These are phyloP conservation scores for Noccaea bulbosa DNA, from an alignment of 345 rosid species.

Conservation along the genomic window DNA sequence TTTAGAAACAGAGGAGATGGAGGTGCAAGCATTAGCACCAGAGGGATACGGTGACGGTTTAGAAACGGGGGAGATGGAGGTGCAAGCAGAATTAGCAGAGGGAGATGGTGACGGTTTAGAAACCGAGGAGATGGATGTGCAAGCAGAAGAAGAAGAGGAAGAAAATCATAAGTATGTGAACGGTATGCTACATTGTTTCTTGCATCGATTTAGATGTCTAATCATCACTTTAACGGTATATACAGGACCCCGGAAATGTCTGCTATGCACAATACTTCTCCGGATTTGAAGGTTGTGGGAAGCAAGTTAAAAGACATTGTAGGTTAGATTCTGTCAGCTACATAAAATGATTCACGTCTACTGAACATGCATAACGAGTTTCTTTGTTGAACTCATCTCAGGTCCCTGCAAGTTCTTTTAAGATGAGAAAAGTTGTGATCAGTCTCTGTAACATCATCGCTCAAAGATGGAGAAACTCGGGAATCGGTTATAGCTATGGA, in stretches of 20 bases:
- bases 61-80: too few relatives aligned
- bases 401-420: constrained; percentile 49
- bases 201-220: constrained; percentile 2
- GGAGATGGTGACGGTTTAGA: too few relatives aligned
- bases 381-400: too few relatives aligned
- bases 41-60: too few relatives aligned
- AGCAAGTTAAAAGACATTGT: constrained; percentile 63
- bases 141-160: too few relatives aligned
- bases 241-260: constrained; percentile 80
- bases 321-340: constrained; percentile 37
- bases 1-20: too few relatives aligned
- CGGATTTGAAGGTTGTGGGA: constrained; percentile 73
- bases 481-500: constrained; percentile 75
- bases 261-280: constrained; percentile 76
- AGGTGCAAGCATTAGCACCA: too few relatives aligned
- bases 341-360: too few relatives aligned
- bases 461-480: constrained; percentile 58
- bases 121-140: too few relatives aligned
- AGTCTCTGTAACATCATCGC: constrained; percentile 77
- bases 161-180: too few relatives aligned
- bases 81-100: too few relatives aligned
- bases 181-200: constrained; percentile 43
- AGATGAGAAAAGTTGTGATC: constrained; percentile 62
- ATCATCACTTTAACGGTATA: constrained; percentile 2
- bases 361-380: too few relatives aligned